These are phyloP conservation scores for Fragaria ananassa DNA, from an alignment of 306 rosid genomes.

Conservation along the genomic window DNA sequence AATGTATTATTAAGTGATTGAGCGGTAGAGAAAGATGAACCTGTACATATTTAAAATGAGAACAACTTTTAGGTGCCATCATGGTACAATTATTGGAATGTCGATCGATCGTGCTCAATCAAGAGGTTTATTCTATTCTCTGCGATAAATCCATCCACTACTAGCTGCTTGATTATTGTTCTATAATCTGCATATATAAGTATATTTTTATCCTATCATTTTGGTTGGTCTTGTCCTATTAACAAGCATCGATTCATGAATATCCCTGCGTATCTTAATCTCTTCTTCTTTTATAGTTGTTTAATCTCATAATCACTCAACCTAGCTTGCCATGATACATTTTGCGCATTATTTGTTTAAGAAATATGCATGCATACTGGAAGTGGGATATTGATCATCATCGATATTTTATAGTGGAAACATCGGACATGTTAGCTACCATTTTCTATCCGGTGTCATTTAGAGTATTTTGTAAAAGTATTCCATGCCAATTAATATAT, in stretches of 20 bases:
- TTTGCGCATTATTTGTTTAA: background rate
- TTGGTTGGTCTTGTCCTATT: slow-evolving; percentile 53
- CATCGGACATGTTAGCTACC: background rate
- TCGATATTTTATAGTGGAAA: background rate
- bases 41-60: slow-evolving; percentile 21
- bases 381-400: slow-evolving; percentile 6
- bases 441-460: background rate
- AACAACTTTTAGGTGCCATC: slow-evolving; percentile 56
- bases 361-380: background rate
- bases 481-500: background rate
- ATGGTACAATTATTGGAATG: slow-evolving; percentile 55
- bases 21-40: background rate
- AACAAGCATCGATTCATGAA: slow-evolving; percentile 29
- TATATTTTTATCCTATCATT: slow-evolving; percentile 39
- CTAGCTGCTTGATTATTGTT: slow-evolving; percentile 11
- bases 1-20: background rate
- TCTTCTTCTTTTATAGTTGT: background rate
- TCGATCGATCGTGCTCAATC: slow-evolving; percentile 33
- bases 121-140: slow-evolving; percentile 26
- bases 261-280: slow-evolving; percentile 26
- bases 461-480: too few species aligned
- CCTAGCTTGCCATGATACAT: background rate
- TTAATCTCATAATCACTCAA: background rate
- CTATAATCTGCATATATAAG: background rate
- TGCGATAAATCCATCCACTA: slow-evolving; percentile 46